These are phyloP conservation scores for Penicillium cosmopolitanum DNA, from an alignment of 495 filamentous ascomycete genomes.

Conservation along the genomic window DNA sequence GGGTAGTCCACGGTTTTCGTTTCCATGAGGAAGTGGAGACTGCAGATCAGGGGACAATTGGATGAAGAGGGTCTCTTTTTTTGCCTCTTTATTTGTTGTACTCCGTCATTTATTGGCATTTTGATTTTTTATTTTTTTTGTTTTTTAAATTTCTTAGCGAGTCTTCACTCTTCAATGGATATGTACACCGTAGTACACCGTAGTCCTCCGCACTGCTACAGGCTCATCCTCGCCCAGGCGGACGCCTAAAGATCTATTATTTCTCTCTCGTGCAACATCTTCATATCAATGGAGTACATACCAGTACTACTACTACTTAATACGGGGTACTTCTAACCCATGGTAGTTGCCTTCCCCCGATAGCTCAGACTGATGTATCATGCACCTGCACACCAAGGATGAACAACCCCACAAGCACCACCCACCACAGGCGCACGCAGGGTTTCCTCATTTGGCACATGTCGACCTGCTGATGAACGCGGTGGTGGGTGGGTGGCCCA, in stretches of 20 bases:
- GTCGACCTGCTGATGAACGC: conserved; percentile 3
- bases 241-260: conserved; percentile 1
- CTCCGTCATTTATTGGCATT: neutral
- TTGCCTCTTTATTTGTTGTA: neutral
- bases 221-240: neutral
- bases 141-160: neutral
- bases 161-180: neutral
- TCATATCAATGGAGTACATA: neutral
- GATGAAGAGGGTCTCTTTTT: neutral
- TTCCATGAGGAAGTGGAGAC: conserved; percentile 15
- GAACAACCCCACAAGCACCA: neutral
- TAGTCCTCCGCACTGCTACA: neutral
- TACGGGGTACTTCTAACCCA: neutral
- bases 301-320: no score
- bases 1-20: neutral
- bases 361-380: conserved; percentile 10
- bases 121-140: neutral
- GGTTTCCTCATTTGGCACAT: conserved; percentile 5
- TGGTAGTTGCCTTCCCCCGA: conserved; percentile 1
- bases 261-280: neutral
- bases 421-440: neutral
- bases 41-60: conserved; percentile 20
- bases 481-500: conserved; percentile 10
- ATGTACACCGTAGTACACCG: neutral
- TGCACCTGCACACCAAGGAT: neutral